phyloP scores from a whole-genome alignment of 2,329 filamentous ascomycete genomes.

The Neobulgaria alba region DNA sequence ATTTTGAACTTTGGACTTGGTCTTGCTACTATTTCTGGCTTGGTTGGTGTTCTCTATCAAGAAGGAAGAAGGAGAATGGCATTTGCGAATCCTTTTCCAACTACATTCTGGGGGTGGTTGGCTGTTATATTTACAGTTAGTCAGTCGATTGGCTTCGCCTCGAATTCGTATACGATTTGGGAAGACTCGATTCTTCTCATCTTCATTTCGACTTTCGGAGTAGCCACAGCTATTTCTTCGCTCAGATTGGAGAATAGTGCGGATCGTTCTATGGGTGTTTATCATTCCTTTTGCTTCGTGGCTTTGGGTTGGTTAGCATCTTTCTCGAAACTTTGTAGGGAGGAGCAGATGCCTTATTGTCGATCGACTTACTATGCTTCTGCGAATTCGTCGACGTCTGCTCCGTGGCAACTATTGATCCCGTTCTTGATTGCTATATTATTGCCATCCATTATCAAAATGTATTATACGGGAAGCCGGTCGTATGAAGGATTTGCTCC shows the following conservation, averaged over 20 bases:
- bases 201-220: conserved; percentile 80
- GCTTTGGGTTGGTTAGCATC: conserved; percentile 72
- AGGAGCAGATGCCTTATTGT: conserved; percentile 98
- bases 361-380: conserved; percentile 93
- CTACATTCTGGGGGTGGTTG: conserved; percentile 82
- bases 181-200: conserved; percentile 92
- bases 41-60: conserved; percentile 34
- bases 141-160: conserved; percentile 88
- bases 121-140: conserved; percentile 72
- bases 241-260: conserved; percentile 58
- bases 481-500: conserved; percentile 84
- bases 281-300: conserved; percentile 79
- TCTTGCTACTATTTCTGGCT: conserved; percentile 19
- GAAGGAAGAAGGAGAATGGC: conserved; percentile 16
- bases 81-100: conserved; percentile 51
- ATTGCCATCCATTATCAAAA: conserved; percentile 67
- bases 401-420: conserved; percentile 78
- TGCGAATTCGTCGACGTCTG: conserved; percentile 82
- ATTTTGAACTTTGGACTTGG: conserved; percentile 18
- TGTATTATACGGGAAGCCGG: conserved; percentile 71
- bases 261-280: conserved; percentile 68
- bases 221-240: conserved; percentile 65
- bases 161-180: conserved; percentile 98
- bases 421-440: conserved; percentile 65
- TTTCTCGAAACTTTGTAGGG: conserved; percentile 84